phyloP scores from a whole-genome alignment of 345 rosid genomes.

The Euclidium syriacum region DNA sequence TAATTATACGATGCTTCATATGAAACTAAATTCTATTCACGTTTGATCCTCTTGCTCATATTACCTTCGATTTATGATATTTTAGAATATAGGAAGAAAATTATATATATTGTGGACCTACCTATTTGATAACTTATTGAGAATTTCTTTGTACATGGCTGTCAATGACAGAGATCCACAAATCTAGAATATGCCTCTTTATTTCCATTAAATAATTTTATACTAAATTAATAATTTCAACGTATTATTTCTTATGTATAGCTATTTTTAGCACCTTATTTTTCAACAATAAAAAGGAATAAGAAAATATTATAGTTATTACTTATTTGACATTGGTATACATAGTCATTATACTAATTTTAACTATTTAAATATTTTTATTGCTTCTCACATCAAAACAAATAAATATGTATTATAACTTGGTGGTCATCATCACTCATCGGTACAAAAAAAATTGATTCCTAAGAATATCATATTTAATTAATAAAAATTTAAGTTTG shows the following conservation, averaged over 20 bases:
- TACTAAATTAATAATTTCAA: not conserved
- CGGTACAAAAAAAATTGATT: not conserved
- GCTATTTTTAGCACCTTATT: not conserved
- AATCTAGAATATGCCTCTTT: not conserved
- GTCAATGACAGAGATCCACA: not conserved
- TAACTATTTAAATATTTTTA: too few species aligned
- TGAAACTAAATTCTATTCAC: not conserved
- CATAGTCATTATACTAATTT: too few species aligned
- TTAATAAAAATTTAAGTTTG: not conserved
- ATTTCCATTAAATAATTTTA: not conserved
- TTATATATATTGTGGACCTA: not conserved
- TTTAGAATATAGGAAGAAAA: not conserved
- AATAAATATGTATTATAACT: too few species aligned
- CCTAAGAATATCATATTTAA: not conserved
- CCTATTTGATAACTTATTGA: not conserved
- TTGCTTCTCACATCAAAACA: too few species aligned
- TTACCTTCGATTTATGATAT: not conserved
- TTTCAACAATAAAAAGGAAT: not conserved
- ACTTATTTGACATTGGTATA: not conserved
- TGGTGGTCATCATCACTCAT: too few species aligned
- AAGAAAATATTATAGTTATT: not conserved
- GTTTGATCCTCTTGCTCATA: not conserved
- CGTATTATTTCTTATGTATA: not conserved
- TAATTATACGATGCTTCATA: conserved; percentile 7
- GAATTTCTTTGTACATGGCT: not conserved